Evolutionary conservation across 345 rosid genomes (phyloP).

Genomic region (Reutealis trisperma): DNA sequence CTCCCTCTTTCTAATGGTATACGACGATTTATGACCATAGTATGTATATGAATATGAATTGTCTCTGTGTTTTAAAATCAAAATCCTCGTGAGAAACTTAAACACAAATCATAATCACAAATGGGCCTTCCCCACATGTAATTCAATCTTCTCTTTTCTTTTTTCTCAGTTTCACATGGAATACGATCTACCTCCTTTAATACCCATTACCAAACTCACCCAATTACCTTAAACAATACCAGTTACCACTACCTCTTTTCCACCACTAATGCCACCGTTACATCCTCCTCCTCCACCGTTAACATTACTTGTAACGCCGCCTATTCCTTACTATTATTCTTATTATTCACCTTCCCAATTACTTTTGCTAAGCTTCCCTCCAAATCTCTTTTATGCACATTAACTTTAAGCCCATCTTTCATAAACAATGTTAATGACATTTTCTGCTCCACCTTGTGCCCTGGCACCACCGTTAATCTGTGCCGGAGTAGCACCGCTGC

Average conservation of each 20-base stretch:
- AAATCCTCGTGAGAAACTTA: conserved; percentile 7
- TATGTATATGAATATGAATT: not conserved
- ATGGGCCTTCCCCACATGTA: conserved; percentile 9
- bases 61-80: conserved; percentile 1
- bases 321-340: not conserved
- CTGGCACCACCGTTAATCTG: conserved; percentile 58
- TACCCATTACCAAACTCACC: conserved; percentile 21
- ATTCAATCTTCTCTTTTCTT: not conserved
- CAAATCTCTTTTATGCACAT: conserved; percentile 61
- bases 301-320: conserved; percentile 14
- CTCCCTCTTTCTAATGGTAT: not conserved
- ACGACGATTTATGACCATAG: not conserved
- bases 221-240: conserved; percentile 29
- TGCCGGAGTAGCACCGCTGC: conserved; percentile 76
- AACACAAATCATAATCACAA: not conserved
- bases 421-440: conserved; percentile 93
- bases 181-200: conserved; percentile 11
- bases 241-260: conserved; percentile 16
- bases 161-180: conserved; percentile 9
- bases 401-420: conserved; percentile 78
- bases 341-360: conserved; percentile 17
- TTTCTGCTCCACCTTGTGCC: conserved; percentile 93
- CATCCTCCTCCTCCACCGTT: conserved; percentile 12
- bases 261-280: conserved; percentile 29
- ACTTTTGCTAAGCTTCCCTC: conserved; percentile 37